Evolutionary conservation across 2,329 filamentous ascomycete species (phyloP).

Genomic region (Periconia macrospinosa): DNA sequence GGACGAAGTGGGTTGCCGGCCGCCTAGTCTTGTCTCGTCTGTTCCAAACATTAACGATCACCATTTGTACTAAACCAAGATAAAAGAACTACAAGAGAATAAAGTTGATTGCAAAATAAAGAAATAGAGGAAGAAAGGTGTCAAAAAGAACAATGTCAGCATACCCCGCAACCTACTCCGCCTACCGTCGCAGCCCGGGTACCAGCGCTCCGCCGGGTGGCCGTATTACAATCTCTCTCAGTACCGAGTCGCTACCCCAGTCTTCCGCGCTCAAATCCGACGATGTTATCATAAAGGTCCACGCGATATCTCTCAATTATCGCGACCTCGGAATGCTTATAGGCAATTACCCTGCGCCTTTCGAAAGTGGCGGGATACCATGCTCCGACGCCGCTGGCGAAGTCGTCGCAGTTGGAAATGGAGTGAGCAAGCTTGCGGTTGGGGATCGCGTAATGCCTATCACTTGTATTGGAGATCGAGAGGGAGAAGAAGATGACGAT

Average conservation of each 20-base stretch:
- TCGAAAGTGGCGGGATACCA: conserved; percentile 17
- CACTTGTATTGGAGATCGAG: conserved; percentile 9
- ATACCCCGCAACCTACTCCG: conserved; percentile 16
- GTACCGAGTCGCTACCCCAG: conserved; percentile 17
- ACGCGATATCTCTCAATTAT: conserved; percentile 31
- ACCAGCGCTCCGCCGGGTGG: conserved; percentile 1
- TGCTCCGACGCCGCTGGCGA: conserved; percentile 29
- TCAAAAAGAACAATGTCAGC: conserved; percentile 5
- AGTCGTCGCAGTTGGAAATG: conserved; percentile 21
- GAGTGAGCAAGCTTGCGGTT: conserved; percentile 16
- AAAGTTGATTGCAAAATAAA: too few relatives aligned
- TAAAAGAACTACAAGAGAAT: too few relatives aligned
- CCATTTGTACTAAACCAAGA: too few relatives aligned
- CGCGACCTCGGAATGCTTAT: conserved; percentile 31
- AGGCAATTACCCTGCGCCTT: conserved; percentile 14
- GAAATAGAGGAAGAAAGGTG: too few relatives aligned
- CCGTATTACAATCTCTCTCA: conserved; percentile 8
- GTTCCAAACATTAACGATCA: too few relatives aligned
- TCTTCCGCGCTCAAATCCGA: conserved; percentile 7
- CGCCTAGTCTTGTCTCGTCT: too few relatives aligned
- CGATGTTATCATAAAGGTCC: conserved; percentile 28
- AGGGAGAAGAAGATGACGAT: conserved; percentile 13
- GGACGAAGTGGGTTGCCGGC: too few relatives aligned
- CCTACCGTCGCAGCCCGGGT: conserved; percentile 20
- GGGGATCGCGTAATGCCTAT: conserved; percentile 30